These are phyloP conservation scores for Fusarium coicis DNA, from an alignment of 2,329 filamentous ascomycete species.

Conservation along the genomic window DNA sequence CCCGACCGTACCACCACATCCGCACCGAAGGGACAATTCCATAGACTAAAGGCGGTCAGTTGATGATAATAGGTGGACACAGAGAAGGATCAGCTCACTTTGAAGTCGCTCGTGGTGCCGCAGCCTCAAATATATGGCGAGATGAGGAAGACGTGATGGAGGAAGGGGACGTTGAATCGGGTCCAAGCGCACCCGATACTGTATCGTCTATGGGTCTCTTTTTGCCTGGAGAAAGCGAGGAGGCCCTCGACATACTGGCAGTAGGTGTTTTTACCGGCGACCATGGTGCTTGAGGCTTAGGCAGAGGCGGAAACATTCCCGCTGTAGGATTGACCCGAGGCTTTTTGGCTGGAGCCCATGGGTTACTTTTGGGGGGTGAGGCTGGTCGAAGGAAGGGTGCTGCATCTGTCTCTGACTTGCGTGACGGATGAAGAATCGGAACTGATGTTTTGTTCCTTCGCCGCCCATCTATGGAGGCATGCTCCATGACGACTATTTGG, in stretches of 20 bases:
- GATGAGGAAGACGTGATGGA: constrained; percentile 37
- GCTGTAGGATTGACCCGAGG: not conserved
- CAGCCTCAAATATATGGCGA: constrained; percentile 41
- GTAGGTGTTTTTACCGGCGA: constrained; percentile 11
- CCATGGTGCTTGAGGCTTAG: constrained; percentile 11
- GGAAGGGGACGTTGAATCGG: constrained; percentile 32
- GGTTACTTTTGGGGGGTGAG: constrained; percentile 49
- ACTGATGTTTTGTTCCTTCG: constrained; percentile 28
- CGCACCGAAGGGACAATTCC: constrained; percentile 47
- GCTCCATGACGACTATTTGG: constrained; percentile 34
- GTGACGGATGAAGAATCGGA: constrained; percentile 3
- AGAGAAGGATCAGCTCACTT: constrained; percentile 27
- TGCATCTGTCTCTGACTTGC: constrained; percentile 24
- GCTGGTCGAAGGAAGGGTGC: constrained; percentile 44
- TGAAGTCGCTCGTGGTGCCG: constrained; percentile 43
- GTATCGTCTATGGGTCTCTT: constrained; percentile 14
- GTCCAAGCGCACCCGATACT: constrained; percentile 2
- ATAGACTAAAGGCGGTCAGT: constrained; percentile 44
- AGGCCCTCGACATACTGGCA: constrained; percentile 21
- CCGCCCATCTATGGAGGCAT: constrained; percentile 44
- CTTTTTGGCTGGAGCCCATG: constrained; percentile 41
- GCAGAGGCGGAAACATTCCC: constrained; percentile 39
- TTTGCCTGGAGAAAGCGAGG: constrained; percentile 20
- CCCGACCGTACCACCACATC: constrained; percentile 47
- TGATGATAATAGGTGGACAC: not conserved